These are phyloP conservation scores for Scutellaria baicalensis DNA, from an alignment of 257 asterid genomes.

Conservation along the genomic window DNA sequence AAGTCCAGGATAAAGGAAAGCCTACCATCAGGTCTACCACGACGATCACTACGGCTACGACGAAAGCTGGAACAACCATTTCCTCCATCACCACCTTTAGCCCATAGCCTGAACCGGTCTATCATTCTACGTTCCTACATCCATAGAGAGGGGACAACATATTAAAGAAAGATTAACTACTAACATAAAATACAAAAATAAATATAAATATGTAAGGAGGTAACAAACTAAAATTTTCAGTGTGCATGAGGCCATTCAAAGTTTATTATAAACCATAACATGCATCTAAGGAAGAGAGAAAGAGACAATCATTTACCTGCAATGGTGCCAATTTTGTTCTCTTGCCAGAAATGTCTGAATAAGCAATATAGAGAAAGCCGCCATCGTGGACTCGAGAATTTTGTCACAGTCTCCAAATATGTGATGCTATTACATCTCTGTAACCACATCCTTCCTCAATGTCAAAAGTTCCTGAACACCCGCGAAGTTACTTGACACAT, in stretches of 20 bases:
- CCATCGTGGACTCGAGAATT: constrained; percentile 37
- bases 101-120: constrained; percentile 64
- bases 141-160: neutral
- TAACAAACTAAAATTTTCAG: neutral
- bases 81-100: constrained; percentile 98
- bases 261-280: neutral
- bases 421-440: constrained; percentile 19
- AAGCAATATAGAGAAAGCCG: constrained; percentile 32
- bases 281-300: neutral
- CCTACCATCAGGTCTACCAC: constrained; percentile 90
- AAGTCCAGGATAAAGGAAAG: constrained; percentile 10
- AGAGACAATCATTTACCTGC: constrained; percentile 40
- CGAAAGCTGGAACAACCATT: constrained; percentile 82
- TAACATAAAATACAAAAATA: neutral
- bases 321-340: constrained; percentile 62
- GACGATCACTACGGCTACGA: constrained; percentile 76
- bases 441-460: constrained; percentile 35
- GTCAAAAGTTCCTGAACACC: neutral
- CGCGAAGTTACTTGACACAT: constrained; percentile 1
- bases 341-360: constrained; percentile 44
- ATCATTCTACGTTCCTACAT: constrained; percentile 88
- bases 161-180: neutral
- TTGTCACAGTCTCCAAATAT: constrained; percentile 19
- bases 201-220: neutral
- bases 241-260: constrained; percentile 2